Conservation (phyloP, 768 basidiomycete genomes). For the Tricholoma terreum region DNA sequence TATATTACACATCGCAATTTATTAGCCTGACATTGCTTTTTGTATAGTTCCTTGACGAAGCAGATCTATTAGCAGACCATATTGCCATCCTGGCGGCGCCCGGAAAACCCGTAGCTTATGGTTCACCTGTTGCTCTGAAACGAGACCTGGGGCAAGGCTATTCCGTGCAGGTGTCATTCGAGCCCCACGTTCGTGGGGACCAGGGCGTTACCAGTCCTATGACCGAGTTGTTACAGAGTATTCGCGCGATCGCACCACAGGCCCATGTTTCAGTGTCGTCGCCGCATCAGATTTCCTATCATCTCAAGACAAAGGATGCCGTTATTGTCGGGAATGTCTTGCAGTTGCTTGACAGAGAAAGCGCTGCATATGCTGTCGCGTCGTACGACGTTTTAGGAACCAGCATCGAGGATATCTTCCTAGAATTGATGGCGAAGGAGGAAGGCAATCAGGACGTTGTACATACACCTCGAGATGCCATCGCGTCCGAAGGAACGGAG, state of each 20-base stretch:
- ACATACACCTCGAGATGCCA: conserved; percentile 11
- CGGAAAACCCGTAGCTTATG: conserved; percentile 70
- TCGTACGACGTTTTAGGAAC: conserved; percentile 71
- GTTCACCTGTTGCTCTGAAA: conserved; percentile 74
- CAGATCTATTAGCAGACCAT: conserved; percentile 72
- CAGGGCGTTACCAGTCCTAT: conserved; percentile 22
- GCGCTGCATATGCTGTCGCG: conserved; percentile 32
- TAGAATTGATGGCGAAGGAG: conserved; percentile 60
- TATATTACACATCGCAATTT: not conserved
- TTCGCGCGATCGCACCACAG: conserved; percentile 45
- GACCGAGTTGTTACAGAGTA: conserved; percentile 35
- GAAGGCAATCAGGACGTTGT: conserved; percentile 22
- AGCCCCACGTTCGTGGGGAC: conserved; percentile 20
- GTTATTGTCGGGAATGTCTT: conserved; percentile 53
- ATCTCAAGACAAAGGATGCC: conserved; percentile 61
- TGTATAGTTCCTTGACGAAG: conserved; percentile 69
- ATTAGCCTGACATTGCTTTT: not conserved
- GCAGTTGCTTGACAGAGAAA: conserved; percentile 47
- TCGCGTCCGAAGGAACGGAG: conserved; percentile 6
- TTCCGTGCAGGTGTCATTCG: conserved; percentile 54
- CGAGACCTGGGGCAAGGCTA: conserved; percentile 71
- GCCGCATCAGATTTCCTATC: conserved; percentile 46
- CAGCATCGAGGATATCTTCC: conserved; percentile 80
- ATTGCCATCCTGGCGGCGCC: conserved; percentile 76
- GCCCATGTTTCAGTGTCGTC: conserved; percentile 42